These are phyloP conservation scores for Fistulina hepatica DNA, from an alignment of 1,284 basidiomycete species.

Conservation along the genomic window DNA sequence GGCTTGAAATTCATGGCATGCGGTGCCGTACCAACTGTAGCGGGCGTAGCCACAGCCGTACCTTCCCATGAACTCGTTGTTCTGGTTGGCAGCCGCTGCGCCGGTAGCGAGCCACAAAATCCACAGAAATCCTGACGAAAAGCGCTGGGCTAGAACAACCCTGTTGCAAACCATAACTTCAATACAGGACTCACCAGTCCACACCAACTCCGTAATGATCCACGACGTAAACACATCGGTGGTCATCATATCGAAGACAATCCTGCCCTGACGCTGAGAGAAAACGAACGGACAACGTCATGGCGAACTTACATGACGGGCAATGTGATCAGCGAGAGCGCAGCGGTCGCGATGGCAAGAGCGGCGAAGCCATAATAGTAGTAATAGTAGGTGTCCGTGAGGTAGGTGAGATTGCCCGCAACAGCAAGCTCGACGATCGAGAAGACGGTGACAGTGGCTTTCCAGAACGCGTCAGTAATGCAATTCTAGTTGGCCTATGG, in stretches of 20 bases:
- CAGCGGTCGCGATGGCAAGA: conserved; percentile 33
- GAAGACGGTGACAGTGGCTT: neutral
- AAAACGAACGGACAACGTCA: conserved; percentile 6
- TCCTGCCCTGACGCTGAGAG: conserved; percentile 20
- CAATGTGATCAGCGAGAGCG: conserved; percentile 33
- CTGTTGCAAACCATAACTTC: too few species aligned
- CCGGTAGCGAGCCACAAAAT: too few species aligned
- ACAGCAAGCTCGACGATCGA: neutral
- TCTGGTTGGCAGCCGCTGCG: too few species aligned
- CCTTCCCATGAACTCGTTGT: too few species aligned
- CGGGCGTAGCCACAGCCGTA: too few species aligned
- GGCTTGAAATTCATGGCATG: conserved; percentile 34
- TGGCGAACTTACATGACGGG: conserved; percentile 33
- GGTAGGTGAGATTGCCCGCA: neutral
- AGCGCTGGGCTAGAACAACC: too few species aligned
- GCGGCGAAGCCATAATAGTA: conserved; percentile 18
- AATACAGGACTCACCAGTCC: too few species aligned
- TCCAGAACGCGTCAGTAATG: too few species aligned
- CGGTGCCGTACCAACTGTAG: conserved; percentile 13
- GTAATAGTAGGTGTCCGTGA: neutral
- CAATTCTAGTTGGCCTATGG: too few species aligned
- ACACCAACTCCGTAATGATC: conserved; percentile 32
- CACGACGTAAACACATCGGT: conserved; percentile 31
- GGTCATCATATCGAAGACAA: conserved; percentile 30
- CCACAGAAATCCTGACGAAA: too few species aligned